A percentile compares a stretch with the other conserved stretches of the same genome.
These are phyloP conservation scores for Quaeritorhiza haematococci DNA, from an alignment of 371 early-diverging fungal species.

Conservation along the genomic window DNA sequence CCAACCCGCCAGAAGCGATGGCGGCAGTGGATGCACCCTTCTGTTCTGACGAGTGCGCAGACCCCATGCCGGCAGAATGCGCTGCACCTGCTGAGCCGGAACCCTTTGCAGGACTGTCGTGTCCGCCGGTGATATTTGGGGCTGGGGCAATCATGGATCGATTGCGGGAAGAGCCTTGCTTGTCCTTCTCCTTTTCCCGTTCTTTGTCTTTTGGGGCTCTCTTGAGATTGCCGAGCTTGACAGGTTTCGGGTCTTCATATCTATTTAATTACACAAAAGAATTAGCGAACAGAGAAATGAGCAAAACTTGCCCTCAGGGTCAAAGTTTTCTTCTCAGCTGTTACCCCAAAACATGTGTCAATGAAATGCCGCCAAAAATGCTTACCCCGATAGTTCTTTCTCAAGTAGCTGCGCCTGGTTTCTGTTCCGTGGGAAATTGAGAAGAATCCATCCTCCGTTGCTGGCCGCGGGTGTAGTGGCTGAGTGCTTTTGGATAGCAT, in stretches of 20 bases:
- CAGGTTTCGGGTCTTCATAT: constrained; percentile 54
- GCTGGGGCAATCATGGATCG: constrained; percentile 35
- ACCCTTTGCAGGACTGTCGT: constrained; percentile 9
- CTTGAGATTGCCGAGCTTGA: constrained; percentile 47
- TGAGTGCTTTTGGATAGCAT: constrained; percentile 26
- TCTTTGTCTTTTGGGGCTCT: constrained; percentile 30
- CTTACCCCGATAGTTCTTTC: constrained; percentile 46
- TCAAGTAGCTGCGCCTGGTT: constrained; percentile 48
- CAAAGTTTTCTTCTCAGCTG: too few relatives aligned
- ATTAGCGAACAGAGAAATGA: too few relatives aligned
- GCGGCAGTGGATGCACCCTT: background rate
- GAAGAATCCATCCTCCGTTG: constrained; percentile 41
- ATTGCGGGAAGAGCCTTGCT: constrained; percentile 1
- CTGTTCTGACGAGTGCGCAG: too few relatives aligned
- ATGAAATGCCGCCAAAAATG: background rate
- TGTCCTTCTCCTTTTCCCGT: background rate
- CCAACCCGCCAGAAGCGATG: too few relatives aligned
- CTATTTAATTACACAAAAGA: constrained; percentile 12
- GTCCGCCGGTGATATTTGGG: constrained; percentile 8
- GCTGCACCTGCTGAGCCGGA: too few relatives aligned
- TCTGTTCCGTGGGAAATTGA: constrained; percentile 45
- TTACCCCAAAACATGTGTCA: too few relatives aligned
- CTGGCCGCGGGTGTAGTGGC: background rate
- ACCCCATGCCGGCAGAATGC: too few relatives aligned
- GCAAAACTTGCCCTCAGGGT: too few relatives aligned